These are phyloP conservation scores for Rhodotorula sp. DNA, from an alignment of 1,284 basidiomycete species.

Conservation along the genomic window DNA sequence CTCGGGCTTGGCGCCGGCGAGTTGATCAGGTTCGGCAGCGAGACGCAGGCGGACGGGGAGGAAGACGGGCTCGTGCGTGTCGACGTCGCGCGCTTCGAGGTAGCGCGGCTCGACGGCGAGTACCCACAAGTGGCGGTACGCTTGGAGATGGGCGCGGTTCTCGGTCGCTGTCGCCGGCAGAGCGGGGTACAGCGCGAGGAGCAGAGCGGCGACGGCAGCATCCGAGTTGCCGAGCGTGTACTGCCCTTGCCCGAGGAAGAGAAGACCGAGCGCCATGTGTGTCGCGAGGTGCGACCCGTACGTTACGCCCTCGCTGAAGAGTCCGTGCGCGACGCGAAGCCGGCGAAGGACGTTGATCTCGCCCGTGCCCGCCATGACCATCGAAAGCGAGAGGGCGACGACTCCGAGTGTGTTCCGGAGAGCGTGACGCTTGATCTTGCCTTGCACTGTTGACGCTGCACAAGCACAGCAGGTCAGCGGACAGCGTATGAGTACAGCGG, in stretches of 20 bases:
- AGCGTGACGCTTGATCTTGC: conserved; percentile 77
- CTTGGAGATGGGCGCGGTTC: conserved; percentile 88
- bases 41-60: conserved; percentile 83
- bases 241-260: conserved; percentile 91
- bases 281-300: conserved; percentile 90
- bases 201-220: conserved; percentile 83
- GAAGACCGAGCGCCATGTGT: conserved; percentile 85
- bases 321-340: conserved; percentile 88
- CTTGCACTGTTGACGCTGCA: conserved; percentile 73
- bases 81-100: conserved; percentile 84
- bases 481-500: not conserved
- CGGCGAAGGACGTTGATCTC: conserved; percentile 86
- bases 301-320: conserved; percentile 72
- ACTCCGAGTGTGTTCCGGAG: conserved; percentile 86
- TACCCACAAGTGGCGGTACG: conserved; percentile 92
- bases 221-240: conserved; percentile 91
- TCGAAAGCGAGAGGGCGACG: conserved; percentile 77
- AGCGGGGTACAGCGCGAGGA: conserved; percentile 87
- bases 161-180: conserved; percentile 77
- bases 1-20: conserved; percentile 40
- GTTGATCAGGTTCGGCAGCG: conserved; percentile 54
- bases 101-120: conserved; percentile 92
- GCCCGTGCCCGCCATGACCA: conserved; percentile 96
- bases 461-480: not conserved
- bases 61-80: conserved; percentile 83